phyloP scores from a whole-genome alignment of 2,329 filamentous ascomycete species.

The Raffaelea arxii region DNA sequence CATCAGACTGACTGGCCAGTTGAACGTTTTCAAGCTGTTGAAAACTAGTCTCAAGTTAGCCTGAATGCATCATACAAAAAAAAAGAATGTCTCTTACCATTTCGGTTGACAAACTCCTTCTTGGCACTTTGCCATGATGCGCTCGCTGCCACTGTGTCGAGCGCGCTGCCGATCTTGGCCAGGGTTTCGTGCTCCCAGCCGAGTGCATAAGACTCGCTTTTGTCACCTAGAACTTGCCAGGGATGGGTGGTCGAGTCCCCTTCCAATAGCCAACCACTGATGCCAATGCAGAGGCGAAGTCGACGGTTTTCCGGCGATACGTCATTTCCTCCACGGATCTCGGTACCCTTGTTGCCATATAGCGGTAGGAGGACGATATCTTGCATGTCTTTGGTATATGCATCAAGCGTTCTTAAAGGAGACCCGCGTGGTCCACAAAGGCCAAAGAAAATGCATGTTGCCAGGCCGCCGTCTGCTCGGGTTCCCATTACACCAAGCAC shows the following conservation, averaged over 20 bases:
- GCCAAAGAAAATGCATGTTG: slow-evolving; percentile 80
- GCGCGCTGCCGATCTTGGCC: slow-evolving; percentile 64
- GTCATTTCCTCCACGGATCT: slow-evolving; percentile 39
- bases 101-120: slow-evolving; percentile 34
- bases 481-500: slow-evolving; percentile 73
- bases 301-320: slow-evolving; percentile 50
- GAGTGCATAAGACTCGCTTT: slow-evolving; percentile 72
- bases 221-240: slow-evolving; percentile 66
- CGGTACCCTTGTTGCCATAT: slow-evolving; percentile 34
- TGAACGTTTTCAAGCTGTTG: slow-evolving; percentile 5
- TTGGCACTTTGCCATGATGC: slow-evolving; percentile 68
- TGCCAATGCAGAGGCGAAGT: slow-evolving; percentile 71
- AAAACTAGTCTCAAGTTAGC: slow-evolving; percentile 1
- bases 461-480: slow-evolving; percentile 67
- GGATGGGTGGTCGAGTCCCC: slow-evolving; percentile 63
- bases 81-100: slow-evolving; percentile 30
- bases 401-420: slow-evolving; percentile 76
- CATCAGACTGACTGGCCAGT: slow-evolving; percentile 52
- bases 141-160: slow-evolving; percentile 68
- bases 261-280: slow-evolving; percentile 71
- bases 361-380: slow-evolving; percentile 83
- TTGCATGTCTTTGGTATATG: slow-evolving; percentile 76
- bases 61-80: background rate
- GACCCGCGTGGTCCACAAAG: slow-evolving; percentile 73
- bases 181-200: slow-evolving; percentile 76